Conservation (phyloP, 2,329 filamentous ascomycete genomes). For the Berkeleyomyces rouxiae region DNA sequence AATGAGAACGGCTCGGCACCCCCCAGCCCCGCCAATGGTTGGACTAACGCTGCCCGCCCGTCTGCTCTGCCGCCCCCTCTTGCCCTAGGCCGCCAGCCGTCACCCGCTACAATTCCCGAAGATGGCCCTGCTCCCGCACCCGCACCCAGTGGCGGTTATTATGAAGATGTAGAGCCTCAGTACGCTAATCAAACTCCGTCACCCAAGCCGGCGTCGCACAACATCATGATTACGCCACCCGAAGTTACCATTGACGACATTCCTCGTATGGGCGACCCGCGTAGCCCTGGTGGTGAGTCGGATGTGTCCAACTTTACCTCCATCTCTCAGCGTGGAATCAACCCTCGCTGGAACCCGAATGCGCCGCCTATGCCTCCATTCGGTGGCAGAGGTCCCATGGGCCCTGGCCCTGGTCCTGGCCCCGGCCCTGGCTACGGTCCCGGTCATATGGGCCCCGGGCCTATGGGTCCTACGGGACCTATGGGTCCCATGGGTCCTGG, state of each 20-base stretch:
- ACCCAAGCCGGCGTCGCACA: conserved; percentile 8
- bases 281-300: conserved; percentile 54
- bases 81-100: background rate
- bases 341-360: conserved; percentile 65
- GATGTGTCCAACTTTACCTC: conserved; percentile 79
- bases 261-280: conserved; percentile 34
- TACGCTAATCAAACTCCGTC: conserved; percentile 37
- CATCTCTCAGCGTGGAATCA: conserved; percentile 73
- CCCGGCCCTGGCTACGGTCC: background rate
- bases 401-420: conserved; percentile 18
- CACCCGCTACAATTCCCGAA: conserved; percentile 1
- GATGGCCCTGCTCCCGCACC: conserved; percentile 20
- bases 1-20: background rate
- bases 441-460: background rate
- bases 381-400: conserved; percentile 21
- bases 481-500: background rate
- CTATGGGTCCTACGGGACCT: background rate
- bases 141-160: conserved; percentile 47
- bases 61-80: conserved; percentile 25
- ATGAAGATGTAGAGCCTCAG: conserved; percentile 83
- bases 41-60: conserved; percentile 23
- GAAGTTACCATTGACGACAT: conserved; percentile 44
- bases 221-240: conserved; percentile 17
- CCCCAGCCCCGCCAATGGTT: background rate
- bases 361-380: conserved; percentile 24